Base-by-base conservation (phyloP, 345 rosid genomes). In the Gossypium bickii region DNA sequence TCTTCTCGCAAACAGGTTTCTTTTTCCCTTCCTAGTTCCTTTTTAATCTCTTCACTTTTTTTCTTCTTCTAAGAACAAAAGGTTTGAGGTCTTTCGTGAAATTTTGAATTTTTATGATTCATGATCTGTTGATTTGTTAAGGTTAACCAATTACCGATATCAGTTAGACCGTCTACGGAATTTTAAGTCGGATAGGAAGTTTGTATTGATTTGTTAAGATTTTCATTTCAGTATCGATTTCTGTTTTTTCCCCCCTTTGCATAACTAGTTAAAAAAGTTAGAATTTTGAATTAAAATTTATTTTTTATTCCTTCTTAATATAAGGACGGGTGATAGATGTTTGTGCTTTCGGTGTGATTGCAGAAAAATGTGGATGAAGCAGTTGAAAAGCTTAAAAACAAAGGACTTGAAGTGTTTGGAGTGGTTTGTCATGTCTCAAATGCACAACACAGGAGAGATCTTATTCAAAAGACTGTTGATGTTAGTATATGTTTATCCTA, bases 291-390 rank as follows among this genome's bases (percentile, higher is more conserved):
- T 41, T n/a, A 38, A 11, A 9, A 0, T 4, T 41, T 71, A n/a
- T 55, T 55, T 20, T 5, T 22, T 12, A 9, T 58, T 2, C 49
- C 20, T 15, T 58, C 1, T 65, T 16, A 60, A 41, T 71, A 52
- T 29, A n/a, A 57, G 18, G 74, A 29, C 52, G 56, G n/a, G 7
- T 34, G 41, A 34, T 34, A 0, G 57, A 53, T 22, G 9, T 38
- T 60, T 59, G 55, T 73, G 34, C 20, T n/a, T 72, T 59, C 7
- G 71, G 27, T 70, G 2, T 25, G 48, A 62, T 78, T 59, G 77
- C 79, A 93, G 98, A 81, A 83, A 83, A 95, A 95, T 76, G 97
- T 93, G 53, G 93, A 93, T 4, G 91, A 90, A 70, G 97, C 99
- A 7, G 89, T 83, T 55, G 87, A 82, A 66, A 85, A 90, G 79